Base-by-base conservation (phyloP, 1,284 basidiomycete species). In the Sphagnurus paluster region DNA sequence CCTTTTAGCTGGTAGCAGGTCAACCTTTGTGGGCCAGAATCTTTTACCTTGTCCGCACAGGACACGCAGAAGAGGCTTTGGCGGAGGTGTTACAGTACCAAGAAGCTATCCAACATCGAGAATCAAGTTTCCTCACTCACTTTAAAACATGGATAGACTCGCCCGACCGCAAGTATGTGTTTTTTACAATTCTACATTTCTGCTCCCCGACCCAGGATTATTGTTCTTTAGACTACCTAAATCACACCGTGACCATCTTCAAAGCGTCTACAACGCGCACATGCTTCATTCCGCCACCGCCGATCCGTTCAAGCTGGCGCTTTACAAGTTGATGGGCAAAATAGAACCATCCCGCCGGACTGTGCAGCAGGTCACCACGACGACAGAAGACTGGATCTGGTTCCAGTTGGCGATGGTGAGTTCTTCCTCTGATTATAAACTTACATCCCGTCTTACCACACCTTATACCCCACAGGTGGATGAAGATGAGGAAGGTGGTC, bases 351-450 rank as follows among this genome's bases (percentile, higher is more conserved):
- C 80, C 5, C 78, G 92, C 44, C 80, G 93, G 49, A 90, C 84
- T 56, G 87, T 95, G 1, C 79, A 83, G 7, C 81, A 88, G 39
- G 91, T 98, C 4, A 97, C 93, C 1, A 79, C 82, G 13, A 96
- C 92, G 5, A 96, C 93, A 3, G 96, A 98, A 63, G 96, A 98
- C 67, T 99, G 97, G 96, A 76, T 98, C 28, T 99, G 96, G 96
- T 84, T 97, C 72, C 96, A 99, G 71, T 79, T 99, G 14, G 79
- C 84, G 13, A 87, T 98, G 87, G 84, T 81, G 41, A 16, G 66
- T 53, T n/a, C 36, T 10, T 38, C 21, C 35, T 41, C 9, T 14
- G 19, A 13, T 30, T 10, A 21, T 36, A 37, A 17, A 4, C 39
- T 2, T 10, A 8, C 4, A 8, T 37, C 20, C 19, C 20, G 44